Percentiles rank a stretch among this genome's conserved stretches.
These are phyloP conservation scores for Daldinia caldariorum DNA, from an alignment of 495 filamentous ascomycete genomes.

Conservation along the genomic window DNA sequence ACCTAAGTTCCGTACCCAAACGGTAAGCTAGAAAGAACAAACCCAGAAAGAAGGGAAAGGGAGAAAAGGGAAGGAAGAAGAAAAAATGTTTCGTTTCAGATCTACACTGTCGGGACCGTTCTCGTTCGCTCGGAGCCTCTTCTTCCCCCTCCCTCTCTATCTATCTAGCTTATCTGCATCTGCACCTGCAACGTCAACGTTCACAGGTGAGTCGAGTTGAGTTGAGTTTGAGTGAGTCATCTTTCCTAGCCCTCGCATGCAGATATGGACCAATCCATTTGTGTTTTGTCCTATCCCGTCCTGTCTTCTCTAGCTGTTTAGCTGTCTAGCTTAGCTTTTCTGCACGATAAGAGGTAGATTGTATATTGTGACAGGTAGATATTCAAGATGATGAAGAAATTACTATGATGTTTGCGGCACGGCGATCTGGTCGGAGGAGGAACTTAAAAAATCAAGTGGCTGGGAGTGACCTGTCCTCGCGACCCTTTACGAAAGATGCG, in stretches of 20 bases:
- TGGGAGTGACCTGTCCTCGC: constrained; percentile 27
- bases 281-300: not conserved
- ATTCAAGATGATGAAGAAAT: constrained; percentile 6
- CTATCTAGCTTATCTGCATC: constrained; percentile 10
- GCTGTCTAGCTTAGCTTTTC: constrained; percentile 11
- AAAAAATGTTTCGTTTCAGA: constrained; percentile 43
- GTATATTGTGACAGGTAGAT: no score
- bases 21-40: constrained; percentile 11
- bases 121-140: constrained; percentile 32
- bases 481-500: constrained; percentile 9
- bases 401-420: constrained; percentile 13
- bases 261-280: constrained; percentile 6
- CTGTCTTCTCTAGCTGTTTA: no score
- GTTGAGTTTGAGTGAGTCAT: constrained; percentile 43
- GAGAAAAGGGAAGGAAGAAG: no score
- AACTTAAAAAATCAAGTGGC: constrained; percentile 34
- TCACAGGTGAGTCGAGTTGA: not conserved
- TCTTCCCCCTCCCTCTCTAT: constrained; percentile 3
- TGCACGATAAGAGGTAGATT: constrained; percentile 3
- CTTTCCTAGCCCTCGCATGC: constrained; percentile 33
- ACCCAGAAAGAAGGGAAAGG: not conserved
- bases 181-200: constrained; percentile 12
- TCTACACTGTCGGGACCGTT: constrained; percentile 27
- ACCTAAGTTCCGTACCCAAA: not conserved
- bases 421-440: constrained; percentile 14